Base-by-base conservation (phyloP, 306 rosid genomes). In the Cucumis cinereus region DNA sequence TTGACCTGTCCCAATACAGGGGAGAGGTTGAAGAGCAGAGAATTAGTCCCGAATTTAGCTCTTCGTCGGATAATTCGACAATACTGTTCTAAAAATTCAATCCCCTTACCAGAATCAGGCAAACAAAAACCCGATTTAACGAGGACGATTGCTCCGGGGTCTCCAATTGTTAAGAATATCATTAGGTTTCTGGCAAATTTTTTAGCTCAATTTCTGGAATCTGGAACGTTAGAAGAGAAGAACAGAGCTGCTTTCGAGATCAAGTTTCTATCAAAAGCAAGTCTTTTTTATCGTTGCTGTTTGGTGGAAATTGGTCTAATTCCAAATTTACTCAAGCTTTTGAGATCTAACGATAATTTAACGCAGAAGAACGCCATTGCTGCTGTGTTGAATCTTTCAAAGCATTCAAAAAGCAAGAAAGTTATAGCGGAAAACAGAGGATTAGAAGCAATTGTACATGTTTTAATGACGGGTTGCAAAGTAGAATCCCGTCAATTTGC, bases 1-100 rank as follows among this genome's bases (percentile, higher is more conserved):
- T 53, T 70, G 13, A 87, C 14, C 9, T 94, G 99, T 77, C 99
- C 97, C 7, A 94, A 86, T 62, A 92, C 97, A 1, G 93, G 95
- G 50, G 85, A 86, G 79, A 86, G 74, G 83, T 85, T 94, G 36
- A 45, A 30, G 22, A 88, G 63, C 86, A 77, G 24, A 60, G 95
- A 85, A 12, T 35, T 88, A 75, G 89, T 90, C 36, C 93, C 99
- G 0, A 94, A 94, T 77, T 77, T 86, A 82, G 87, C 82, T 2
- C 78, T 94, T 1, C 54, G 60, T 73, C 83, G 81, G 81, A 73
- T 92, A 73, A 84, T 88, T 74, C 90, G 82, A 68, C 91, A 77
- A 14, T 82, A 80, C 71, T 94, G 96, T 43, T 10, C 26, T 28
- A 85, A 77, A n/a, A 89, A 86, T 38, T 83, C 84, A 19, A 83